phyloP scores from a whole-genome alignment of 202 grass and related monocot species.

The Cymbopogon flexuosus region DNA sequence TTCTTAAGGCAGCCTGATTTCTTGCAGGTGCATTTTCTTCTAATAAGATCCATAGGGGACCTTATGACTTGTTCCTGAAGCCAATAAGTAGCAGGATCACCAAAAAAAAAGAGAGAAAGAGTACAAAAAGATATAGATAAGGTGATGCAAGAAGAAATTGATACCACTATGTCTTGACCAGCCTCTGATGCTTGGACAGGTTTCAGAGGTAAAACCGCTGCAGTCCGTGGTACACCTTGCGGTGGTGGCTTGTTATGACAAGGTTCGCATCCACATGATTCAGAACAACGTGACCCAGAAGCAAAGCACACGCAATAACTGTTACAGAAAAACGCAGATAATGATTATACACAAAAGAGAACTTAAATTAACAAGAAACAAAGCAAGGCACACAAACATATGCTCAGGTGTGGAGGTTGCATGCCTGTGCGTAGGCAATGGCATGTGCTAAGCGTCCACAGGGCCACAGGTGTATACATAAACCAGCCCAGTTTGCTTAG shows the following conservation, averaged over 20 bases:
- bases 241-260: conserved; percentile 72
- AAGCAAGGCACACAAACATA: neutral
- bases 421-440: neutral
- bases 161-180: no score
- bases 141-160: neutral
- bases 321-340: conserved; percentile 22
- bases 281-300: conserved; percentile 74
- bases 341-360: conserved; percentile 10
- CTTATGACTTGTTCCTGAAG: conserved; percentile 59
- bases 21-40: conserved; percentile 95
- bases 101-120: neutral
- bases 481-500: conserved; percentile 7
- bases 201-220: conserved; percentile 65
- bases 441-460: neutral
- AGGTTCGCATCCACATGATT: conserved; percentile 81
- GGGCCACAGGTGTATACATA: neutral
- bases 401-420: neutral
- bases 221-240: conserved; percentile 50
- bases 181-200: neutral
- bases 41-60: conserved; percentile 63
- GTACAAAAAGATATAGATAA: neutral
- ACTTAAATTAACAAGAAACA: neutral
- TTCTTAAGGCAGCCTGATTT: conserved; percentile 95
- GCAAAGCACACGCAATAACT: conserved; percentile 97
- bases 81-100: conserved; percentile 14